These are phyloP conservation scores for Botryococcus braunii DNA, from an alignment of 163 green algal genomes.

Conservation along the genomic window DNA sequence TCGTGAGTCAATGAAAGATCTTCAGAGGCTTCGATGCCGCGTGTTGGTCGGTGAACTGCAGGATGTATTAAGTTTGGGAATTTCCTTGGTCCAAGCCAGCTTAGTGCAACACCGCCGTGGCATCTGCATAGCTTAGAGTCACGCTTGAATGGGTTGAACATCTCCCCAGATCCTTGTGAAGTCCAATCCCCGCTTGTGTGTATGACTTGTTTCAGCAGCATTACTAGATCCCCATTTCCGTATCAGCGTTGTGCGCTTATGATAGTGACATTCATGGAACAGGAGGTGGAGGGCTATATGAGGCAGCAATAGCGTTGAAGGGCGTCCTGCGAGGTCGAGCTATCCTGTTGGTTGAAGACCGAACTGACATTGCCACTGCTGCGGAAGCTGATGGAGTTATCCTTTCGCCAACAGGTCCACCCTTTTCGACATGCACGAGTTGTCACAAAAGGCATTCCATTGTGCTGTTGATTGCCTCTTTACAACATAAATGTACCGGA, in stretches of 20 bases:
- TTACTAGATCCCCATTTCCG: neutral
- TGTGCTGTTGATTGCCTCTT: no score
- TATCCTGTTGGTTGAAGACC: conserved; percentile 71
- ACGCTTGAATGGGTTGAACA: neutral
- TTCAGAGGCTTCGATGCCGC: neutral
- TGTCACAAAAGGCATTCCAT: no score
- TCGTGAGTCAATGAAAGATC: neutral
- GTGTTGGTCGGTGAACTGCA: neutral
- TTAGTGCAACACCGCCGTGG: neutral
- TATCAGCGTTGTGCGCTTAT: neutral
- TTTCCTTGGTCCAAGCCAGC: neutral
- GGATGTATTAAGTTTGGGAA: neutral
- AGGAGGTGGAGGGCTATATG: conserved; percentile 63
- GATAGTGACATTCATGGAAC: neutral
- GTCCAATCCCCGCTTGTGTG: neutral
- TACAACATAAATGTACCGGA: no score
- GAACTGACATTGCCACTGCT: conserved; percentile 82
- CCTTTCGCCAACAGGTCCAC: conserved; percentile 53
- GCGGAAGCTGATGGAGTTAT: conserved; percentile 80
- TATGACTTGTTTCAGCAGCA: no score
- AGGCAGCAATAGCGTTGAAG: conserved; percentile 63
- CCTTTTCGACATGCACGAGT: no score
- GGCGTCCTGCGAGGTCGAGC: conserved; percentile 63
- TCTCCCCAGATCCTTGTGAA: neutral
- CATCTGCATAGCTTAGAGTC: neutral